Evolutionary conservation across 176 grass and related monocot genomes (phyloP).

Genomic region (Eleusine coracana): DNA sequence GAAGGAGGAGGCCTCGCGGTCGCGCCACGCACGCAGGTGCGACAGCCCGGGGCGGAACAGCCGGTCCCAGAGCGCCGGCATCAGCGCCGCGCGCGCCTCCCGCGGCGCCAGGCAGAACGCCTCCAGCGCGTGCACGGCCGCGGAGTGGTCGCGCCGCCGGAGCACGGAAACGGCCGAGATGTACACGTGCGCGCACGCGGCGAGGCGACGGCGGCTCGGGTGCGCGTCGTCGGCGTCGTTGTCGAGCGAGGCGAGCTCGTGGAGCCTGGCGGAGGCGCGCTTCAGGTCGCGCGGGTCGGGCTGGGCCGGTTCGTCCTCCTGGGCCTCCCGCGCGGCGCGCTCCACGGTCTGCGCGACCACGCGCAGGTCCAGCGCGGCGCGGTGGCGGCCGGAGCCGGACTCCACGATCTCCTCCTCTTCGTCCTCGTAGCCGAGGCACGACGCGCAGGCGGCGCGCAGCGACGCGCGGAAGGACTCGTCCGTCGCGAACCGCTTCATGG

Average conservation of each 20-base stretch:
- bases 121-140: conserved; percentile 61
- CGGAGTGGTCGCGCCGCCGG: conserved; percentile 46
- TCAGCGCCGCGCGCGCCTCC: conserved; percentile 48
- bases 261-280: conserved; percentile 46
- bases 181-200: conserved; percentile 52
- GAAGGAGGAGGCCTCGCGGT: conserved; percentile 37
- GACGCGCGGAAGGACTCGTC: conserved; percentile 50
- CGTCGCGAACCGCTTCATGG: conserved; percentile 37
- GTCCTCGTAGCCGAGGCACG: conserved; percentile 47
- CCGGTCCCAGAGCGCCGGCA: conserved; percentile 65
- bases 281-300: conserved; percentile 51
- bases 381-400: conserved; percentile 1
- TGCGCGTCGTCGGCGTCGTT: conserved; percentile 26
- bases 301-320: neutral
- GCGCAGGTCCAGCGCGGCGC: conserved; percentile 52
- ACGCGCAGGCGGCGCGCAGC: conserved; percentile 42
- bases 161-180: conserved; percentile 43
- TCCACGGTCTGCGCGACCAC: conserved; percentile 51
- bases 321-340: conserved; percentile 20
- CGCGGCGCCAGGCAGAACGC: conserved; percentile 66
- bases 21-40: conserved; percentile 64
- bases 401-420: too few species aligned
- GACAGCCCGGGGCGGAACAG: conserved; percentile 60
- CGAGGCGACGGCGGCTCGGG: conserved; percentile 1
- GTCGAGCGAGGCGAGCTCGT: conserved; percentile 25